These are phyloP conservation scores for Yamadazyma ubonensis DNA, from an alignment of 805 yeast species.

Conservation along the genomic window DNA sequence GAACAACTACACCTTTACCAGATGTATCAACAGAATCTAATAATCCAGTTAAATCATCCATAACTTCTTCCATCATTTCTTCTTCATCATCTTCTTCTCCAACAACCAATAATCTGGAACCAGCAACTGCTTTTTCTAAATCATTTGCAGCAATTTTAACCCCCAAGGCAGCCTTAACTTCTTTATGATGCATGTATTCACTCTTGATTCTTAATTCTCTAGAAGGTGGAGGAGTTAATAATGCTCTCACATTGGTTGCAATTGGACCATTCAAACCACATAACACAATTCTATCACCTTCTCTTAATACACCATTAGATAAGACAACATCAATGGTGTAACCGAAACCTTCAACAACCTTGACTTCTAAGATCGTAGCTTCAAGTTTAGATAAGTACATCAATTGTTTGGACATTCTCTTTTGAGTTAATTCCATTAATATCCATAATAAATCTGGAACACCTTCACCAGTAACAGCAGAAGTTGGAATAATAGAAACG, in stretches of 20 bases:
- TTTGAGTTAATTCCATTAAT: slow-evolving; percentile 91
- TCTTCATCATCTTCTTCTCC: slow-evolving; percentile 98
- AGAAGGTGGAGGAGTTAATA: slow-evolving; percentile 95
- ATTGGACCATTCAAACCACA: slow-evolving; percentile 99
- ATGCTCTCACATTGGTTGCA: slow-evolving; percentile 92
- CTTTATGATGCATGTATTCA: slow-evolving; percentile 95
- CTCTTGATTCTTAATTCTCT: slow-evolving; percentile 95
- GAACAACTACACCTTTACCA: slow-evolving; percentile 97
- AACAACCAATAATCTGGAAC: slow-evolving; percentile 91
- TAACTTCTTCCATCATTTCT: slow-evolving; percentile 94
- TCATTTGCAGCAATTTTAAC: slow-evolving; percentile 98
- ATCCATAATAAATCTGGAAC: slow-evolving; percentile 97
- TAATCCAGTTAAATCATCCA: slow-evolving; percentile 96
- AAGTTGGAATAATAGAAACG: slow-evolving; percentile 96
- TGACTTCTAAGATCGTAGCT: slow-evolving; percentile 96
- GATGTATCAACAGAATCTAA: slow-evolving; percentile 91
- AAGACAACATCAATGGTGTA: slow-evolving; percentile 96
- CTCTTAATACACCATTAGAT: slow-evolving; percentile 92
- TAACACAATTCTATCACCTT: slow-evolving; percentile 91
- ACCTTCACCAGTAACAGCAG: slow-evolving; percentile 99
- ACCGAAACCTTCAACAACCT: slow-evolving; percentile 98
- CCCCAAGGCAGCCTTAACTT: slow-evolving; percentile 98
- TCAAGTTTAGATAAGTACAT: slow-evolving; percentile 92
- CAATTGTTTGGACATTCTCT: slow-evolving; percentile 98
- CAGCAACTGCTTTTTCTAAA: slow-evolving; percentile 97